Evolutionary conservation across 2,329 filamentous ascomycete genomes (phyloP).

Genomic region (Penicillium paneum): DNA sequence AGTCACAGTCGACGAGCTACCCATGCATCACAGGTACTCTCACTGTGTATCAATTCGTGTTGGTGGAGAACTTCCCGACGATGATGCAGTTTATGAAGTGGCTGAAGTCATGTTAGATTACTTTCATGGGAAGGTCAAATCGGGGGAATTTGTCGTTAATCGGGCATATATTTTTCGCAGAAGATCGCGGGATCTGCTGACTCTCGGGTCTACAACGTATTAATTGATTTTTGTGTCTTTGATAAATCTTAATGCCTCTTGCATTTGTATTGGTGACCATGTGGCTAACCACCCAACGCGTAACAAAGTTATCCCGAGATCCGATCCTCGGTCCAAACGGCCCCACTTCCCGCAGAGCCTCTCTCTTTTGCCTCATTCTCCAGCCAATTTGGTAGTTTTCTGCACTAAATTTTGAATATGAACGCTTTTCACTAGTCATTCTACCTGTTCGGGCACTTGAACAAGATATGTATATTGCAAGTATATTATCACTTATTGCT

Average conservation of each 20-base stretch:
- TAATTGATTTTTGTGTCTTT: not conserved
- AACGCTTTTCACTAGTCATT: not conserved
- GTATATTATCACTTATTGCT: too few relatives aligned
- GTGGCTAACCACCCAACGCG: not conserved
- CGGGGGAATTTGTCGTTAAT: not conserved
- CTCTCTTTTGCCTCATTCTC: too few relatives aligned
- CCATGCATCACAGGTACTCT: not conserved
- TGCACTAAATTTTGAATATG: too few relatives aligned
- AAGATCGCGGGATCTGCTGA: not conserved
- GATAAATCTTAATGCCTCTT: not conserved
- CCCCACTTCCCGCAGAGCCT: too few relatives aligned
- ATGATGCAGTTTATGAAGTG: not conserved
- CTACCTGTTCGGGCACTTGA: not conserved
- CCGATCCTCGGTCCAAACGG: too few relatives aligned
- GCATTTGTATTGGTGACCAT: not conserved
- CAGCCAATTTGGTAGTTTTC: too few relatives aligned
- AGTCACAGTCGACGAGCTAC: not conserved
- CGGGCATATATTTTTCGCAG: not conserved
- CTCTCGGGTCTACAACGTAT: not conserved
- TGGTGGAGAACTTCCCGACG: not conserved
- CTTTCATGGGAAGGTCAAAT: not conserved
- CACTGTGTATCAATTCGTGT: constrained; percentile 1
- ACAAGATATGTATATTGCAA: not conserved
- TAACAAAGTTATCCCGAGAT: too few relatives aligned
- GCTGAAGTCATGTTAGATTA: not conserved